Evolutionary conservation across 768 basidiomycete genomes (phyloP).

Genomic region (Favolaschia claudopus): DNA sequence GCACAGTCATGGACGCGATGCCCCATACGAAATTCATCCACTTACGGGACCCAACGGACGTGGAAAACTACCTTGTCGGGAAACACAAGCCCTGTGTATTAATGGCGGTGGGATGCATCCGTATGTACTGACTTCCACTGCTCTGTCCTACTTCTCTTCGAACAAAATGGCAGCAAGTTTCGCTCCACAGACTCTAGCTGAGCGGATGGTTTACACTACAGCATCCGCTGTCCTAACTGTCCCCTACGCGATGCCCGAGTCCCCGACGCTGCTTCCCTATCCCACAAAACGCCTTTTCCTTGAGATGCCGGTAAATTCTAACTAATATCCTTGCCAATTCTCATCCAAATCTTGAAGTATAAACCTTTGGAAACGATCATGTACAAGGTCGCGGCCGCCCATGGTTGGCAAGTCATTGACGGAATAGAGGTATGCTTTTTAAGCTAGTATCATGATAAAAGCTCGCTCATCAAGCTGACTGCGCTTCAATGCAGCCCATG

Average conservation of each 20-base stretch:
- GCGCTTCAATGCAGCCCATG: constrained; percentile 34
- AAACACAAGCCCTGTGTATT: constrained; percentile 32
- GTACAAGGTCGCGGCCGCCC: constrained; percentile 41
- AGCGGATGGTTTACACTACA: constrained; percentile 43
- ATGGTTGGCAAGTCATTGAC: constrained; percentile 43
- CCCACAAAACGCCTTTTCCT: constrained; percentile 41
- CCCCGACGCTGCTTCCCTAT: constrained; percentile 33
- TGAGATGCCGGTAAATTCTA: constrained; percentile 44
- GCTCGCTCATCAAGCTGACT: not conserved
- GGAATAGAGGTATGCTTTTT: constrained; percentile 32
- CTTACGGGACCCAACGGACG: constrained; percentile 38
- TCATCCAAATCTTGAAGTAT: constrained; percentile 25
- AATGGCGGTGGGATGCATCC: constrained; percentile 47
- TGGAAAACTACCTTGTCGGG: constrained; percentile 36
- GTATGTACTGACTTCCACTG: constrained; percentile 27
- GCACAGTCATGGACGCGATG: constrained; percentile 36
- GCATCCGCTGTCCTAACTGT: constrained; percentile 39
- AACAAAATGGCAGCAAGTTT: constrained; percentile 31
- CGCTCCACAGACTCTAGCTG: constrained; percentile 36
- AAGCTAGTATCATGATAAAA: not conserved
- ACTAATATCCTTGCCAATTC: too few relatives aligned
- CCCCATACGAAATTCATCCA: constrained; percentile 39
- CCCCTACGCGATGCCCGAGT: constrained; percentile 33
- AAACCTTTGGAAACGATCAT: constrained; percentile 42
- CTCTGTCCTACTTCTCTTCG: not conserved